Evolutionary conservation across 345 rosid species (phyloP), one percentile per base, ranked within the genome.

Genomic region (Brassica juncea): DNA sequence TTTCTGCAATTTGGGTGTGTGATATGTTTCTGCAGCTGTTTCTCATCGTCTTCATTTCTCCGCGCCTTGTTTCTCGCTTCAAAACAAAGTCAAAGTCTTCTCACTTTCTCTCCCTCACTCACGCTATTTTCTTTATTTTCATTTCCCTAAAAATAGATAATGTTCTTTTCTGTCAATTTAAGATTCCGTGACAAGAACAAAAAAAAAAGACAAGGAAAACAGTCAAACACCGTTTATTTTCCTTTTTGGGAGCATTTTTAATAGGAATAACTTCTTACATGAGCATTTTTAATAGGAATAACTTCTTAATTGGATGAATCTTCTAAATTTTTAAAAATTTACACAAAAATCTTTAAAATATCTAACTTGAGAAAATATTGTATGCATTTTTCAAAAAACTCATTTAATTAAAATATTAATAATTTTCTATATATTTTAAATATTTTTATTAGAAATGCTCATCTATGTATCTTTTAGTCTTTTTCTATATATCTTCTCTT

Each of bases 21-120:
- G n/a, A 12, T 60, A 4, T 34, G 5, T 47, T 72, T 61, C 19
- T 47, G 44, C 12, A 73, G 15, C 8, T 35, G 4, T 59, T 59
- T 23, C 12, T 58, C 57, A 21, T 73, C 59, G 69, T 77, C 70
- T 69, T 86, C 72, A 77, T 70, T 25, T 64, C 71, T 72, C 89
- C 91, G 90, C 93, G 92, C 96, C 93, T 89, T 82, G 86, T 88
- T 88, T 85, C 87, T 87, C 91, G 89, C 86, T 76, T 68, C 69
- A 76, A 76, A 70, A 68, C 47, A 59, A 4, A 68, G 80, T 86
- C 91, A 84, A 80, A 58, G 74, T 80, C 82, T 55, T 66, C 73
- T 70, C 57, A 30, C 71, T 64, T 73, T 80, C 72, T 80, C 72
- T 75, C 72, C 59, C 75, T 74, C 79, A 35, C 54, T 74, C 28